Percentiles rank a stretch among this genome's conserved stretches.
Conservation (phyloP, 2,329 filamentous ascomycete species). For the Fonsecaea pedrosoi region DNA sequence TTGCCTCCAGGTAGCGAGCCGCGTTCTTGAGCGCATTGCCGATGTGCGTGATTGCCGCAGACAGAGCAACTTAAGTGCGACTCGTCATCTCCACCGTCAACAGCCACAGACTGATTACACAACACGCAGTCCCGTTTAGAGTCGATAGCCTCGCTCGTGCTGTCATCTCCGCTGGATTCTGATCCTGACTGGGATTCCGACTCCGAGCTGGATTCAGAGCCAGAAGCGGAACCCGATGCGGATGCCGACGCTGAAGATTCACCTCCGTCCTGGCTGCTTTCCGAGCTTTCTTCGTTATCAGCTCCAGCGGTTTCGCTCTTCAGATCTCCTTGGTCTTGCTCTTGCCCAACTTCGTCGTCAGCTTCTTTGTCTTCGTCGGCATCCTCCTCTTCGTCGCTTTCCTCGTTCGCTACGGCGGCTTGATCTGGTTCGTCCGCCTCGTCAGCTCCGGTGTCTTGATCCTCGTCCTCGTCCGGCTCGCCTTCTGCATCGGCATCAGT, state of each 20-base stretch:
- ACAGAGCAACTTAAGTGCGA: constrained; percentile 75
- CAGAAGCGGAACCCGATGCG: constrained; percentile 3
- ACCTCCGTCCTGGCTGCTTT: constrained; percentile 14
- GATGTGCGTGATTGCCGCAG: constrained; percentile 87
- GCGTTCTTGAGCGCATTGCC: constrained; percentile 81
- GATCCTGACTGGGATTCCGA: constrained; percentile 24
- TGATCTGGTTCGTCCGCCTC: constrained; percentile 40
- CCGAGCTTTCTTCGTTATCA: constrained; percentile 21
- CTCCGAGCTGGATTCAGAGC: constrained; percentile 8
- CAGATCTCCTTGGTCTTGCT: constrained; percentile 54
- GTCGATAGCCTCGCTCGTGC: constrained; percentile 29
- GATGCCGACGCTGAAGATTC: constrained; percentile 20
- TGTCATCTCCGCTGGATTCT: constrained; percentile 29
- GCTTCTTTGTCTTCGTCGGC: constrained; percentile 5
- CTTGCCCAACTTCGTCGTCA: constrained; percentile 33
- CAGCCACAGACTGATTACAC: constrained; percentile 76
- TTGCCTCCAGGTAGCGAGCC: constrained; percentile 61
- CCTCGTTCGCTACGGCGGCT: constrained; percentile 55
- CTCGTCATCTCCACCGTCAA: constrained; percentile 75
- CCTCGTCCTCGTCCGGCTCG: constrained; percentile 15
- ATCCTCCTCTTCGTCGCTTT: constrained; percentile 43
- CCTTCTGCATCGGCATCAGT: constrained; percentile 27
- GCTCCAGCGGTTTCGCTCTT: constrained; percentile 44
- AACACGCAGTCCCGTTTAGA: constrained; percentile 62
- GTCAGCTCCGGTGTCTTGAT: constrained; percentile 19